phyloP scores from a whole-genome alignment of 805 yeast genomes.

The Cyberlindnera nakhonratchasimensis region DNA sequence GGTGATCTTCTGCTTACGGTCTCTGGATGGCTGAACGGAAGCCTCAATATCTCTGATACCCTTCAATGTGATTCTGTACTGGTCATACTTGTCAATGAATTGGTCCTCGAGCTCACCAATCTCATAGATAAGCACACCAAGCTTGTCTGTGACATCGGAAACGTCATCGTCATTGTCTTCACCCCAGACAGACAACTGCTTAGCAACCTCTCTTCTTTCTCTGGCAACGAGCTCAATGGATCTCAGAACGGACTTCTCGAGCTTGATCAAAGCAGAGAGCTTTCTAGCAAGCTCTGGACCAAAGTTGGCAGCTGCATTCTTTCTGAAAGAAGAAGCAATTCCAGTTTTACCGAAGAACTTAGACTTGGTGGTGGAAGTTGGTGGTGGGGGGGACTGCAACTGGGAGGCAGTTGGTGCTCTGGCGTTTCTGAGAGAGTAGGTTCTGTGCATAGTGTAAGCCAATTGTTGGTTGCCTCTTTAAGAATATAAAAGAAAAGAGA shows the following conservation, averaged over 20 bases:
- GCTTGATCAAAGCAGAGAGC: slow-evolving; percentile 86
- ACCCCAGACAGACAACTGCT: slow-evolving; percentile 97
- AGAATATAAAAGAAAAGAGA: not conserved
- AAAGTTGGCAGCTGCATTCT: slow-evolving; percentile 81
- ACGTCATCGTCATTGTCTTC: slow-evolving; percentile 97
- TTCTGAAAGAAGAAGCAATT: slow-evolving; percentile 67
- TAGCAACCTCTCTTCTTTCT: slow-evolving; percentile 95
- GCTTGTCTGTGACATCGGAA: slow-evolving; percentile 93
- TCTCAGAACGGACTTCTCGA: slow-evolving; percentile 95
- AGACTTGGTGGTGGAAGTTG: slow-evolving; percentile 69
- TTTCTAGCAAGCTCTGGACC: slow-evolving; percentile 96
- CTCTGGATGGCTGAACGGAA: slow-evolving; percentile 97
- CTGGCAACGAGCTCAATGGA: slow-evolving; percentile 88
- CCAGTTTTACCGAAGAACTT: slow-evolving; percentile 75
- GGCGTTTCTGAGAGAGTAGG: slow-evolving; percentile 72
- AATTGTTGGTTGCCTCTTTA: no score
- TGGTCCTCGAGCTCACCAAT: slow-evolving; percentile 98
- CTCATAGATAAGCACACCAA: slow-evolving; percentile 93
- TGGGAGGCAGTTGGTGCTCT: slow-evolving; percentile 85
- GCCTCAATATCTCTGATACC: slow-evolving; percentile 95
- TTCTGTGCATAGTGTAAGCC: slow-evolving; percentile 93
- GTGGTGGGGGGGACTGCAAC: slow-evolving; percentile 77
- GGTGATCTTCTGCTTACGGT: slow-evolving; percentile 95
- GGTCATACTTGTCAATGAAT: slow-evolving; percentile 96
- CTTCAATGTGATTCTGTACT: slow-evolving; percentile 93